Base-by-base conservation (phyloP, 2,329 filamentous ascomycete genomes). In the Stagonosporopsis cucurbitacearum region DNA sequence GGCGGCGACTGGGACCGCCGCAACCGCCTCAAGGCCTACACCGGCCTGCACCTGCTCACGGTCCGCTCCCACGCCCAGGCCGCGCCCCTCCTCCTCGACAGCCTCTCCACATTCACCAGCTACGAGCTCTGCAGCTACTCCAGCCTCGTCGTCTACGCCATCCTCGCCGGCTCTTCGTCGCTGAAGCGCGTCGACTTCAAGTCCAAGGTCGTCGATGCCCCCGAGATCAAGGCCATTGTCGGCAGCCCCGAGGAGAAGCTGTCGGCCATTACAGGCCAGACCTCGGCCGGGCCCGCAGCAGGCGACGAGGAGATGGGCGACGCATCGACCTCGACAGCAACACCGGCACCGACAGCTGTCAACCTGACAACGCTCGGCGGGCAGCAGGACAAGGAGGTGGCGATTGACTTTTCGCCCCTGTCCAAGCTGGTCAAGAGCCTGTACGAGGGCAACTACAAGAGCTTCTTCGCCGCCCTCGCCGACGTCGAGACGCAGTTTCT, bases 41-140 rank as follows among this genome's bases (percentile, higher is more conserved):
- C 96, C 75, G 95, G 95, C 60, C 84, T 99, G 52, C 90, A 98
- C 75, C 86, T 96, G 54, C 88, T 99, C 65, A 98, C 94, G 22
- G 86, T 95, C 64, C 92, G 95, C 67, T 93, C 92, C 59, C 92
- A 98, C 82, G 91, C 88, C 76, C 82, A 91, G 56, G 93, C 92
- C 36, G 95, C 95, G 2, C 94, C 95, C 36, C 86, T 97, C 11
- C 88, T 99, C 46, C 91, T 99, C 71, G 95, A 99, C 82, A 96
- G 92, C 73, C 84, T 99, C 65, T 97, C 94, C 25, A 99, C 95
- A 20, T 99, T 99, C 77, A 99, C 95, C 60, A 97, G 92, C 76
- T 97, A 97, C 80, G 95, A 99, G 78, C 87, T 99, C 45, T 99
- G 95, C 87, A 94, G 89, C 64, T 99, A 99, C 82, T 96, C 92